Base-by-base conservation (phyloP, 371 early-diverging fungal genomes). In the Haplosporangium sp. region DNA sequence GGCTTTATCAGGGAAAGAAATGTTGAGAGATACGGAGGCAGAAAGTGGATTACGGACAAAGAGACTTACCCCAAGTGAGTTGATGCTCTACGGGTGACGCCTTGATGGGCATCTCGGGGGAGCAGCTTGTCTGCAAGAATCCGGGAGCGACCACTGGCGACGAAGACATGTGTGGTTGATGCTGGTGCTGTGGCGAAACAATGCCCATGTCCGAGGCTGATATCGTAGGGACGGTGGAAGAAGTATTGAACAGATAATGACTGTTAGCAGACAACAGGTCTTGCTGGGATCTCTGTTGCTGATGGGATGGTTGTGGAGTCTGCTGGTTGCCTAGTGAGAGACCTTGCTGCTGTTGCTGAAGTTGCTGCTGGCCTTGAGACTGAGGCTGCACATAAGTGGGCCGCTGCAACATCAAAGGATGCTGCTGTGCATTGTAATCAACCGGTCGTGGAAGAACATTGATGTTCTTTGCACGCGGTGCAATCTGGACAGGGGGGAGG, bases 31-130 rank as follows among this genome's bases (percentile, higher is more conserved):
- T 43, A 36, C 47, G 16, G 55, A 50, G n/a, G 57, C 38, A 38
- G 23, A 58, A 56, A 12, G 59, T n/a, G 29, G 20, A 46, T 18
- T 42, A 14, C 16, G 37, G 40, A 37, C 2, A 37, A 36, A 54
- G 29, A 18, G 21, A 48, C 69, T 74, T 74, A 74, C 74, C 53
- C 74, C 74, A 74, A 5, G 74, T 65, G 42, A 74, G 69, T 45
- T 74, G 68, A 7, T 59, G 74, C 55, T 74, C 74, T 5, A 74
- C 50, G 52, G 74, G 74, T 5, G 74, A 74, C 2, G 69, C 53
- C 58, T 74, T 74, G 54, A 74, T 74, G 46, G 74, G 66, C 56
- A 74, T 68, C 57, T 74, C 74, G 1, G 74, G 74, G 38, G 74
- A 74, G 45, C 65, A 56, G 38, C 65, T 68, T 0, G 68, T 37